These are phyloP conservation scores for Pleurotus djamor DNA, from an alignment of 768 basidiomycete species.

Conservation along the genomic window DNA sequence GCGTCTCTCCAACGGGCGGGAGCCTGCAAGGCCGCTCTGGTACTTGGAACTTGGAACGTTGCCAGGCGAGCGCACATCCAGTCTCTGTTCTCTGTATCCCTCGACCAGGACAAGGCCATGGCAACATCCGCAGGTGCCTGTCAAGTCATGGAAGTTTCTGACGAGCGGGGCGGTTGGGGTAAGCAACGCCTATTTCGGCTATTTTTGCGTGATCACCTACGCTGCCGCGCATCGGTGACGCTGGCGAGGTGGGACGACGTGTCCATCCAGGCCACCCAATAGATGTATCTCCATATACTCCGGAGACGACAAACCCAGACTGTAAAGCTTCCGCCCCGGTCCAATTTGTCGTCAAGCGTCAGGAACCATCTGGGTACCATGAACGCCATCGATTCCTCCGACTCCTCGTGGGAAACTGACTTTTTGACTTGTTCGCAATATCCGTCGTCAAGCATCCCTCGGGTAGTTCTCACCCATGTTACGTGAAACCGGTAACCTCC, in stretches of 20 bases:
- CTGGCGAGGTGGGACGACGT: no score
- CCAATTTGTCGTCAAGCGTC: not conserved
- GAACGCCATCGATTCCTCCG: not conserved
- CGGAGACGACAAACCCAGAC: no score
- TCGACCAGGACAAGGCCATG: not conserved
- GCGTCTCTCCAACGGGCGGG: no score
- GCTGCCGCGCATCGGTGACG: no score
- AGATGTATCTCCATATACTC: no score
- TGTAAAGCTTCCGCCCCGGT: no score
- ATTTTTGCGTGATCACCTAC: no score
- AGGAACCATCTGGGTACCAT: not conserved
- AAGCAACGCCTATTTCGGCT: not conserved
- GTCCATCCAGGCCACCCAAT: no score
- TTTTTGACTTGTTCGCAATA: not conserved
- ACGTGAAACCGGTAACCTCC: not conserved
- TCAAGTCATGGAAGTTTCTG: not conserved
- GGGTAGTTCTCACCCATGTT: not conserved
- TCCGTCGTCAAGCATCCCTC: not conserved
- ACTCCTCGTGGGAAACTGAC: conserved; percentile 1
- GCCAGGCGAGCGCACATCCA: no score
- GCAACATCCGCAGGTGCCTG: not conserved
- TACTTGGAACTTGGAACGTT: no score
- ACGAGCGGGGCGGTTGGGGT: not conserved
- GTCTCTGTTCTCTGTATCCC: no score
- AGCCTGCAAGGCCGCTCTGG: no score